These are phyloP conservation scores for Teunomyces tritomae DNA, from an alignment of 805 yeast genomes.

Conservation along the genomic window DNA sequence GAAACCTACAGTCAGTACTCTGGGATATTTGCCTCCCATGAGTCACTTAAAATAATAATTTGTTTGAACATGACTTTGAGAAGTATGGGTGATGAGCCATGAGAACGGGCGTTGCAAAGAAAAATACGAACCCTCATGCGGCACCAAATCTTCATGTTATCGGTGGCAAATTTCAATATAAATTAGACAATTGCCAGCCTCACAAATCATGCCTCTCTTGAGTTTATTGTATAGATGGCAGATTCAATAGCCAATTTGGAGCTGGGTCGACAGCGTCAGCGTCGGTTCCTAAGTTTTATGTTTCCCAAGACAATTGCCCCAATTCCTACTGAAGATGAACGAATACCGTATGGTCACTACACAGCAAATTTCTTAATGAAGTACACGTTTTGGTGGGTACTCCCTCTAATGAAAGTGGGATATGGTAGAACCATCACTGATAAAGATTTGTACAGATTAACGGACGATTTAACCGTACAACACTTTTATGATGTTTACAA, in stretches of 20 bases:
- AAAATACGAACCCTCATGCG: too few species aligned
- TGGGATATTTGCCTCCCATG: too few species aligned
- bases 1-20: too few species aligned
- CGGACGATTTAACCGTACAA: slow-evolving; percentile 5
- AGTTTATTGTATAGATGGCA: not conserved
- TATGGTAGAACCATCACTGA: slow-evolving; percentile 7
- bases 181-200: not conserved
- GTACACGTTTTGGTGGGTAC: slow-evolving; percentile 15
- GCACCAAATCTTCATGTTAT: too few species aligned
- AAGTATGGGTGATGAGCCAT: too few species aligned
- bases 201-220: not conserved
- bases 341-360: slow-evolving; percentile 44
- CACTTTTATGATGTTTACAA: not conserved
- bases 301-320: slow-evolving; percentile 43
- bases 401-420: slow-evolving; percentile 6
- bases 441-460: slow-evolving; percentile 5
- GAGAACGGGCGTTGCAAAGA: too few species aligned
- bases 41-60: too few species aligned
- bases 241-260: not conserved
- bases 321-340: slow-evolving; percentile 49
- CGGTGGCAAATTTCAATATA: not conserved
- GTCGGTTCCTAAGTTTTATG: slow-evolving; percentile 31
- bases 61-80: too few species aligned
- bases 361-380: slow-evolving; percentile 31
- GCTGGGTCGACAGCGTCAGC: slow-evolving; percentile 20